A percentile compares a stretch with the other conserved stretches of the same genome.
phyloP scores from a whole-genome alignment of 164 flowering plant species.

The Kalanchoe fedtschenkoi region DNA sequence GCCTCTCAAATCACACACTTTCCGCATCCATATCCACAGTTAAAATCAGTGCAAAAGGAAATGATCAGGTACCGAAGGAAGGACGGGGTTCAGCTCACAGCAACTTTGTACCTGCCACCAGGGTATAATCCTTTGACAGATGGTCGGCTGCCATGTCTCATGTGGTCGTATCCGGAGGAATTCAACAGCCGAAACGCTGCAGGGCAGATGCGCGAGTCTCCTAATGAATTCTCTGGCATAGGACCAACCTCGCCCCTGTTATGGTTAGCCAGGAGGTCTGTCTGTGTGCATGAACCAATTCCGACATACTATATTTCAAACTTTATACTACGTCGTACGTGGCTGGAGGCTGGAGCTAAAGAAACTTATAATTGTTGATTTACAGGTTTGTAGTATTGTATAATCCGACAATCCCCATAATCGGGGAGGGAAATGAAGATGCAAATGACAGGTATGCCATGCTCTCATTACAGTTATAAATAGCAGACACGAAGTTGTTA shows the following conservation, averaged over 20 bases:
- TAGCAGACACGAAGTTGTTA: no score
- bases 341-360: no score
- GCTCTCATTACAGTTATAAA: no score
- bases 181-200: slow-evolving; percentile 98
- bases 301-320: slow-evolving; percentile 2
- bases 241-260: slow-evolving; percentile 94
- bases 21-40: slow-evolving; percentile 95
- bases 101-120: slow-evolving; percentile 90
- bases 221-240: slow-evolving; percentile 95
- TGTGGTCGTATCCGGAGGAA: slow-evolving; percentile 99
- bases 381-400: slow-evolving; percentile 89
- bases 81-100: slow-evolving; percentile 96
- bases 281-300: no score
- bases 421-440: slow-evolving; percentile 94
- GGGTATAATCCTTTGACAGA: slow-evolving; percentile 74
- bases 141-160: slow-evolving; percentile 90
- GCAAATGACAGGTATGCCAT: slow-evolving; percentile 84
- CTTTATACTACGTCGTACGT: no score
- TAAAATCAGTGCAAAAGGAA: slow-evolving; percentile 80
- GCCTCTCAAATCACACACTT: slow-evolving; percentile 64
- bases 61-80: slow-evolving; percentile 88
- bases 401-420: slow-evolving; percentile 95
- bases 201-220: slow-evolving; percentile 97
- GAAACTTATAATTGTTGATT: background rate
- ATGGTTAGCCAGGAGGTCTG: slow-evolving; percentile 88